phyloP scores from a whole-genome alignment of 352 stramenopile species.

The Globisporangium nunn region DNA sequence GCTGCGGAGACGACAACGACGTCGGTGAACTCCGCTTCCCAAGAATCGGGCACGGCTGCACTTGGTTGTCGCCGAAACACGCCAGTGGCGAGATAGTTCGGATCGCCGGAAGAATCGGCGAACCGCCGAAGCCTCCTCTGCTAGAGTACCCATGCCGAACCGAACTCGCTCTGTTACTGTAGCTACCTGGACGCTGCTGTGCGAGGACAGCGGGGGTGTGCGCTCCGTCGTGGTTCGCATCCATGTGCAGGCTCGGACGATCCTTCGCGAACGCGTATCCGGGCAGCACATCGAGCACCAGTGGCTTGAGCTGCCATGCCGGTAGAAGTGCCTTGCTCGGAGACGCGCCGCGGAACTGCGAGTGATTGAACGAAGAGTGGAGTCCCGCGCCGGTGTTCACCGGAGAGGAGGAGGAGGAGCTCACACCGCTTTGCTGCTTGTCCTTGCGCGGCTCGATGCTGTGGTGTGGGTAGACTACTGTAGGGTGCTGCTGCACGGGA shows the following conservation, averaged over 20 bases:
- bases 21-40: slow-evolving; percentile 8
- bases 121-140: not conserved
- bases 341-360: not conserved
- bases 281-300: not conserved
- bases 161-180: not conserved
- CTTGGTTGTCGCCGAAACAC: slow-evolving; percentile 2
- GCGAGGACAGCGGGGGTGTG: not conserved
- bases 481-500: slow-evolving; percentile 4
- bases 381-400: not conserved
- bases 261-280: slow-evolving; percentile 14
- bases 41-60: slow-evolving; percentile 1
- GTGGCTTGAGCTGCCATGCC: slow-evolving; percentile 3
- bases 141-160: not conserved
- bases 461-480: not conserved
- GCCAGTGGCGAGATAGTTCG: slow-evolving; percentile 8
- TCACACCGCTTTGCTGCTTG: slow-evolving; percentile 5
- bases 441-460: slow-evolving; percentile 8
- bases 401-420: not conserved
- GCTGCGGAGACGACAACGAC: slow-evolving; percentile 4
- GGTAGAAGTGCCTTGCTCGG: not conserved
- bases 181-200: not conserved
- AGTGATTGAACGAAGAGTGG: not conserved
- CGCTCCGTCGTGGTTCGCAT: not conserved
- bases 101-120: slow-evolving; percentile 7
- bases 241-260: slow-evolving; percentile 13